Conservation (phyloP, 2,329 filamentous ascomycete species). For the Colletotrichum chlorophyti region DNA sequence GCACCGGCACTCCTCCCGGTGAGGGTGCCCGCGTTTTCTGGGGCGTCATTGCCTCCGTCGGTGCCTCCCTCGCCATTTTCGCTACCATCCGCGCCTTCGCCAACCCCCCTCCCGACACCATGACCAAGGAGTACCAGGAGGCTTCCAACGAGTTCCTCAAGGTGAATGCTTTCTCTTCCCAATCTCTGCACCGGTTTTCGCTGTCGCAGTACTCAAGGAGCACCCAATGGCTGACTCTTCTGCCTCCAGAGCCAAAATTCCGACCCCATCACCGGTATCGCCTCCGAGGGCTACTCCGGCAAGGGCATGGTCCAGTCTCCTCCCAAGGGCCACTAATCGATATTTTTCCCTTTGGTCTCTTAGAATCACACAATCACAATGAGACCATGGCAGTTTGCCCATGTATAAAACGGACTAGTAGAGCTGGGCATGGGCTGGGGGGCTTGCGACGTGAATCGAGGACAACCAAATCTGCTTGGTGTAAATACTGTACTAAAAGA, state of each 20-base stretch:
- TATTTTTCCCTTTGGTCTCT: slow-evolving; percentile 28
- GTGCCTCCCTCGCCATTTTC: slow-evolving; percentile 75
- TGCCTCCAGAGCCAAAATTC: slow-evolving; percentile 74
- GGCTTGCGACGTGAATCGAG: slow-evolving; percentile 40
- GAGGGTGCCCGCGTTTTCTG: slow-evolving; percentile 81
- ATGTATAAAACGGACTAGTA: slow-evolving; percentile 43
- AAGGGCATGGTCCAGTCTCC: slow-evolving; percentile 79
- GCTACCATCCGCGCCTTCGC: slow-evolving; percentile 74
- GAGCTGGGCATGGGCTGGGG: slow-evolving; percentile 37
- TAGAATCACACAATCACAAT: slow-evolving; percentile 29
- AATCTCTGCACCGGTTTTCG: slow-evolving; percentile 28
- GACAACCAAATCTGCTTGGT: slow-evolving; percentile 36
- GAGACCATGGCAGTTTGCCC: slow-evolving; percentile 33
- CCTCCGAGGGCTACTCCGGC: slow-evolving; percentile 79
- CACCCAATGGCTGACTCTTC: slow-evolving; percentile 14
- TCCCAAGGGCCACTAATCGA: slow-evolving; percentile 56
- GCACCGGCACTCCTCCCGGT: slow-evolving; percentile 81
- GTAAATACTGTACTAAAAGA: slow-evolving; percentile 54
- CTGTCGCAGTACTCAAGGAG: neutral
- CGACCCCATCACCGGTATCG: slow-evolving; percentile 86
- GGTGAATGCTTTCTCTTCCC: no score
- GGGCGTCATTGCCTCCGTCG: slow-evolving; percentile 74
- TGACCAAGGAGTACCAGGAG: slow-evolving; percentile 98
- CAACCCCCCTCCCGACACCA: slow-evolving; percentile 77
- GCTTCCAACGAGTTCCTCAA: slow-evolving; percentile 91